A percentile compares a stretch with the other conserved stretches of the same genome.
Evolutionary conservation across 441 rosid genomes (phyloP).

Genomic region (Brassica balearica): DNA sequence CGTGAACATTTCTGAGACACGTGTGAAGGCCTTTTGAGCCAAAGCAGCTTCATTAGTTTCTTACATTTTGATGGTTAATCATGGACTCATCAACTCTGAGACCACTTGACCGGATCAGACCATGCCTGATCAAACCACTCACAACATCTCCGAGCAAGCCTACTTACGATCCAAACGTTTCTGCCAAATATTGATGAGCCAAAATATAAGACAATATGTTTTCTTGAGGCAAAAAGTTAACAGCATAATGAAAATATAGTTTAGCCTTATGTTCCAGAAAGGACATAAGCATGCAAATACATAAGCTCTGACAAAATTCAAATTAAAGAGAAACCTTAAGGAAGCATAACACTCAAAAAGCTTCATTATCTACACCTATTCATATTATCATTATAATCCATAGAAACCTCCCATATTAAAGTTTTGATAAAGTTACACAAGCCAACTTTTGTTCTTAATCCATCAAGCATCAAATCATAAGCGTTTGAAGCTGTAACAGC

Average conservation of each 20-base stretch:
- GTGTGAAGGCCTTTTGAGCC: neutral
- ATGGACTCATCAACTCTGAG: neutral
- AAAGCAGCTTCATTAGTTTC: neutral
- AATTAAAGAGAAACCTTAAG: neutral
- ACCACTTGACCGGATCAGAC: slow-evolving; percentile 2
- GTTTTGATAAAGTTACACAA: slow-evolving; percentile 34
- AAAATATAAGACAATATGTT: neutral
- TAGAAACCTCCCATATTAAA: slow-evolving; percentile 21
- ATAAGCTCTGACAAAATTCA: neutral
- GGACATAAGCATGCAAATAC: neutral
- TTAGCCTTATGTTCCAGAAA: slow-evolving; percentile 20
- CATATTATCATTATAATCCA: slow-evolving; percentile 34
- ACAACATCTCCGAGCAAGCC: neutral
- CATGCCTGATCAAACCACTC: neutral
- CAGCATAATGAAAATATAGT: slow-evolving; percentile 23
- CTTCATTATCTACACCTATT: slow-evolving; percentile 47
- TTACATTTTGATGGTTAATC: neutral
- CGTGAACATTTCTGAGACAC: slow-evolving; percentile 6
- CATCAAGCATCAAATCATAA: slow-evolving; percentile 65
- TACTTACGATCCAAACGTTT: neutral
- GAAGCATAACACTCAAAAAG: slow-evolving; percentile 43
- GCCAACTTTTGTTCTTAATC: slow-evolving; percentile 9
- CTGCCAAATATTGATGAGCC: neutral
- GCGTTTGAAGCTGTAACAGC: slow-evolving; percentile 88
- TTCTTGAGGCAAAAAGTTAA: slow-evolving; percentile 1